phyloP scores from a whole-genome alignment of 768 basidiomycete genomes.

The Tremella fuciformis region DNA sequence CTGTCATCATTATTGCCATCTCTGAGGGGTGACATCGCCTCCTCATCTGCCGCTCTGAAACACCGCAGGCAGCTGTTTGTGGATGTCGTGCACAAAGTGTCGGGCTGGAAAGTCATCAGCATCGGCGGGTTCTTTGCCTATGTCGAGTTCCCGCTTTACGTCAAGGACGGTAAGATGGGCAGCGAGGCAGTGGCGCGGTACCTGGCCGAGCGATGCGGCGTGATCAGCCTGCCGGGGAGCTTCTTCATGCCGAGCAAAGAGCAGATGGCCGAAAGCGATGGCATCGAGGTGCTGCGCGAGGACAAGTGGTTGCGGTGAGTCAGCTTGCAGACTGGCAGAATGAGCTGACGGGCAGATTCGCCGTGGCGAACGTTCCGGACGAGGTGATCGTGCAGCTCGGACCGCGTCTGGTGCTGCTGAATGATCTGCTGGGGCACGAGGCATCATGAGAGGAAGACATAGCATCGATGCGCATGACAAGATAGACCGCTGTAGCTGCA shows the following conservation, averaged over 20 bases:
- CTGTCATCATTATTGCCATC: constrained; percentile 59
- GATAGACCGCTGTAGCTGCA: neutral
- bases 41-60: constrained; percentile 58
- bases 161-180: constrained; percentile 34
- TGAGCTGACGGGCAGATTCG: constrained; percentile 58
- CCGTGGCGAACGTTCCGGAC: constrained; percentile 75
- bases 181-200: constrained; percentile 61
- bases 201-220: constrained; percentile 64
- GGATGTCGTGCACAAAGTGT: constrained; percentile 54
- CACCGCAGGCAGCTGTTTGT: constrained; percentile 63
- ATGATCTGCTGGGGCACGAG: constrained; percentile 35
- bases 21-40: constrained; percentile 60
- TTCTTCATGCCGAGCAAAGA: constrained; percentile 59
- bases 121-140: constrained; percentile 78
- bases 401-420: constrained; percentile 40
- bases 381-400: constrained; percentile 50
- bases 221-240: constrained; percentile 64
- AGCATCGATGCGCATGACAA: neutral
- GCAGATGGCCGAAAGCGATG: constrained; percentile 33
- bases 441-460: neutral
- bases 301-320: constrained; percentile 61
- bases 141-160: constrained; percentile 55
- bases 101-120: constrained; percentile 63
- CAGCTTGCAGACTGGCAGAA: neutral
- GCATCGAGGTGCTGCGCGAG: constrained; percentile 51